Evolutionary conservation across 345 rosid genomes (phyloP).

Genomic region (Schrenkiella parvula): DNA sequence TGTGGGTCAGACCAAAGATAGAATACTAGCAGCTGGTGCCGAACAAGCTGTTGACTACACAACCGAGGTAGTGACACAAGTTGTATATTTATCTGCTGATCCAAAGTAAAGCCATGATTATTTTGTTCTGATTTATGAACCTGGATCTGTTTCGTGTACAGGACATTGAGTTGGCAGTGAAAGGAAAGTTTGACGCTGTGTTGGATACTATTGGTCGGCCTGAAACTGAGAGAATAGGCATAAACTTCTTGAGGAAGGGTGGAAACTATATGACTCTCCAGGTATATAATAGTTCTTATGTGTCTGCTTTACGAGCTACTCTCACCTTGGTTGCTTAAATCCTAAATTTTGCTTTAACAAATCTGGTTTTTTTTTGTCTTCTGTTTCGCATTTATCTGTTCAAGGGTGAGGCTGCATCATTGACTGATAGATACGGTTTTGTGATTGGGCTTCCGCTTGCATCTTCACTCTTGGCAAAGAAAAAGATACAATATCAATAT

Average conservation of each 20-base stretch:
- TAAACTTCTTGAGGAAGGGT: slow-evolving; percentile 69
- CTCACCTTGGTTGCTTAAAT: slow-evolving; percentile 4
- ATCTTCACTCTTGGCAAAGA: slow-evolving; percentile 65
- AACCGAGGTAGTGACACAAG: slow-evolving; percentile 48
- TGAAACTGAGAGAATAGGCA: slow-evolving; percentile 80
- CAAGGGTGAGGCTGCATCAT: slow-evolving; percentile 83
- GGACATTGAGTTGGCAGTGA: slow-evolving; percentile 78
- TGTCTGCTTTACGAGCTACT: background rate
- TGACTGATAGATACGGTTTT: slow-evolving; percentile 79
- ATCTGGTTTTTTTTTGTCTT: background rate
- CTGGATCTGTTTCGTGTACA: slow-evolving; percentile 32
- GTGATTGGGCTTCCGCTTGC: slow-evolving; percentile 81
- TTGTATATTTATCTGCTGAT: background rate
- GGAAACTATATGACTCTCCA: slow-evolving; percentile 97
- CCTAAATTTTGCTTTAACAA: background rate
- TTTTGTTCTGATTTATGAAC: background rate
- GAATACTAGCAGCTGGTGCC: slow-evolving; percentile 70
- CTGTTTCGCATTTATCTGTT: slow-evolving; percentile 2
- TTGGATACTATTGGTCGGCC: slow-evolving; percentile 91
- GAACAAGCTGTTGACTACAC: slow-evolving; percentile 89
- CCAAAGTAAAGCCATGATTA: slow-evolving; percentile 1
- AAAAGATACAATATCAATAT: slow-evolving; percentile 65
- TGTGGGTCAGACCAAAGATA: slow-evolving; percentile 59
- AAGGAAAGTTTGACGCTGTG: slow-evolving; percentile 86
- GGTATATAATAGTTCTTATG: slow-evolving; percentile 31